These are phyloP conservation scores for Halenospora varia DNA, from an alignment of 495 filamentous ascomycete species.

Conservation along the genomic window DNA sequence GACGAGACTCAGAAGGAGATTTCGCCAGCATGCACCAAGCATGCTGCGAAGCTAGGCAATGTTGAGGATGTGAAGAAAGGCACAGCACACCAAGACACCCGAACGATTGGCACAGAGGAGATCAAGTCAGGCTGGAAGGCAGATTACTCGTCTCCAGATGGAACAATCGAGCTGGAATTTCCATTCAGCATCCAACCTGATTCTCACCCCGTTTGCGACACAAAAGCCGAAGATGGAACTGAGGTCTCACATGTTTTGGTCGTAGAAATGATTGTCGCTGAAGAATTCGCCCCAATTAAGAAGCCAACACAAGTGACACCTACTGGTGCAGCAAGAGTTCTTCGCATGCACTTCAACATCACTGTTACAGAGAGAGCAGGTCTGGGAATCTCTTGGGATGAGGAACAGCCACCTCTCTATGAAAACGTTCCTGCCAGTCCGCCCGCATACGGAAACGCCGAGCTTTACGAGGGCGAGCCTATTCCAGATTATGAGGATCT, in stretches of 20 bases:
- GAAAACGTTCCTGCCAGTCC: conserved; percentile 89
- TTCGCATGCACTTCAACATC: conserved; percentile 87
- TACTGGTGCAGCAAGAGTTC: conserved; percentile 84
- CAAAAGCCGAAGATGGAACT: conserved; percentile 74
- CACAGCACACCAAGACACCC: conserved; percentile 69
- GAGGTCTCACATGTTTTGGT: conserved; percentile 78
- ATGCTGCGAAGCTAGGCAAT: conserved; percentile 66
- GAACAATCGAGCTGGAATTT: conserved; percentile 80
- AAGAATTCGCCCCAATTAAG: conserved; percentile 77
- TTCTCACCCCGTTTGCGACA: conserved; percentile 68
- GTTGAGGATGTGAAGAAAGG: conserved; percentile 60
- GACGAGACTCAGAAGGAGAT: conserved; percentile 80
- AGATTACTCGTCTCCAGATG: conserved; percentile 71
- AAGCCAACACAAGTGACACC: conserved; percentile 70
- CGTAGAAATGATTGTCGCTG: conserved; percentile 89
- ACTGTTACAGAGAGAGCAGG: conserved; percentile 79
- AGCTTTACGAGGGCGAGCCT: conserved; percentile 19
- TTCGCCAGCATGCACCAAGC: conserved; percentile 76
- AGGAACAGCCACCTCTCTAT: conserved; percentile 92
- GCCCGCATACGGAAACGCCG: conserved; percentile 57
- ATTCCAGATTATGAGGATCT: conserved; percentile 27
- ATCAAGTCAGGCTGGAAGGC: conserved; percentile 91
- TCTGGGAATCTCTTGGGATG: conserved; percentile 94
- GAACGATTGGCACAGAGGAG: conserved; percentile 70
- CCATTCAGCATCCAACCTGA: conserved; percentile 51